phyloP scores from a whole-genome alignment of 352 stramenopile species.

The Phytopythium mirpurense region DNA sequence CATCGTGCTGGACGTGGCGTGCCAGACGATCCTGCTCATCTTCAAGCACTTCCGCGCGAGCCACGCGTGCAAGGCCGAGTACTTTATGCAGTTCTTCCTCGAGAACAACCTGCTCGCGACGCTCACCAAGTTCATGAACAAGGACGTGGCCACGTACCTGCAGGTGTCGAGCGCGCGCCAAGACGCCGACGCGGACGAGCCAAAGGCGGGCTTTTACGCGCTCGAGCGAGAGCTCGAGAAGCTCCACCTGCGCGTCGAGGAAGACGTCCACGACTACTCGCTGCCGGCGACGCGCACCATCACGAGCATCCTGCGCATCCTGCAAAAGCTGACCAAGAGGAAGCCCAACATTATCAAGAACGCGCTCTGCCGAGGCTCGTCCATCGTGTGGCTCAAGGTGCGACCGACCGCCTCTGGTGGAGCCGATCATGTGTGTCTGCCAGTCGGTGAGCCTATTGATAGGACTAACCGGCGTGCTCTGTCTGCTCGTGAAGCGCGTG shows the following conservation, averaged over 20 bases:
- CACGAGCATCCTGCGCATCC: slow-evolving; percentile 67
- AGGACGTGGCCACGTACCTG: slow-evolving; percentile 74
- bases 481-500: slow-evolving; percentile 33
- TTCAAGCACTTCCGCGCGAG: slow-evolving; percentile 77
- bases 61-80: slow-evolving; percentile 72
- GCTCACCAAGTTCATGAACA: slow-evolving; percentile 86
- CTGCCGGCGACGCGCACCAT: slow-evolving; percentile 66
- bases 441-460: too few relatives aligned
- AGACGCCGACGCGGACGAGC: slow-evolving; percentile 34
- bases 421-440: too few relatives aligned
- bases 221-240: slow-evolving; percentile 64
- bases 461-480: not conserved
- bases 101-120: slow-evolving; percentile 68
- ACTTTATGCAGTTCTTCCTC: slow-evolving; percentile 77
- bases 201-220: slow-evolving; percentile 44
- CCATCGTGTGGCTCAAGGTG: slow-evolving; percentile 82
- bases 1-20: slow-evolving; percentile 71
- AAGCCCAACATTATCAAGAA: slow-evolving; percentile 85
- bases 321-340: slow-evolving; percentile 83
- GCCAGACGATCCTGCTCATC: slow-evolving; percentile 54
- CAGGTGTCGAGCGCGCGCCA: slow-evolving; percentile 46
- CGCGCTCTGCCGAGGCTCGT: slow-evolving; percentile 59
- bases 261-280: slow-evolving; percentile 67
- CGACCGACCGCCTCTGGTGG: not conserved
- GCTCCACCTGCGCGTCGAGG: slow-evolving; percentile 47